phyloP scores from a whole-genome alignment of 1,284 basidiomycete species.

The Ustilago vetiveriae region DNA sequence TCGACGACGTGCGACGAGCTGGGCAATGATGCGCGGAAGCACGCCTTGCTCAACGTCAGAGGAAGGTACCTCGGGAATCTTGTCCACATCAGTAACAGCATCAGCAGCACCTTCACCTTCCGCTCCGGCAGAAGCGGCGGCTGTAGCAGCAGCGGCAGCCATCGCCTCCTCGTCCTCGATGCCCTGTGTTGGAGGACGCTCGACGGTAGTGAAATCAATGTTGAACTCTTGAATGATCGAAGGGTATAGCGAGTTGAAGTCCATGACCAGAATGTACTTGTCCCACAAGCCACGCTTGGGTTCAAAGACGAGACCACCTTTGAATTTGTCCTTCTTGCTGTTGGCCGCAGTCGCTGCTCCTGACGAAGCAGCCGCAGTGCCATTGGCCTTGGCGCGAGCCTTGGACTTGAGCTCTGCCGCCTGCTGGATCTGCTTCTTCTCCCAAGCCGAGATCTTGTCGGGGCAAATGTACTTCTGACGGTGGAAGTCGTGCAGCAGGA shows the following conservation, averaged over 20 bases:
- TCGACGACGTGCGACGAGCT: conserved; percentile 85
- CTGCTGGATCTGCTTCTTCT: conserved; percentile 60
- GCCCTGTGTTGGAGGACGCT: conserved; percentile 73
- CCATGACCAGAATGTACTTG: conserved; percentile 97
- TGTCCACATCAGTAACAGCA: conserved; percentile 69
- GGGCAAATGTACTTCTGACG: conserved; percentile 94
- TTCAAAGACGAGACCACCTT: conserved; percentile 97
- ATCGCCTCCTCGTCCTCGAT: conserved; percentile 18
- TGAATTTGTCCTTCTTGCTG: conserved; percentile 85
- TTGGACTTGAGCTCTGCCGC: conserved; percentile 49
- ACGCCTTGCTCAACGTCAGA: conserved; percentile 82
- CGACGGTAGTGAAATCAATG: conserved; percentile 97
- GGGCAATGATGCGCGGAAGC: conserved; percentile 92
- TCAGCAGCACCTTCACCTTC: conserved; percentile 22
- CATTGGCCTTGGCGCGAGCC: conserved; percentile 35
- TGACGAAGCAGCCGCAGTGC: conserved; percentile 31
- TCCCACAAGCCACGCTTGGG: conserved; percentile 97
- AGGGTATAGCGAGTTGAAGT: conserved; percentile 99
- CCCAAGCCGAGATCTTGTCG: conserved; percentile 84
- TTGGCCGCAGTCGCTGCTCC: conserved; percentile 73
- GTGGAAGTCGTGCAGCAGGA: conserved; percentile 97
- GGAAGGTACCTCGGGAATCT: conserved; percentile 87
- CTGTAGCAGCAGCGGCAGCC: neutral
- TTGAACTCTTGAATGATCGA: conserved; percentile 99
- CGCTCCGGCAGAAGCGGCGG: conserved; percentile 5